Conservation (phyloP, 768 basidiomycete species). For the Lyophyllum shimeji region DNA sequence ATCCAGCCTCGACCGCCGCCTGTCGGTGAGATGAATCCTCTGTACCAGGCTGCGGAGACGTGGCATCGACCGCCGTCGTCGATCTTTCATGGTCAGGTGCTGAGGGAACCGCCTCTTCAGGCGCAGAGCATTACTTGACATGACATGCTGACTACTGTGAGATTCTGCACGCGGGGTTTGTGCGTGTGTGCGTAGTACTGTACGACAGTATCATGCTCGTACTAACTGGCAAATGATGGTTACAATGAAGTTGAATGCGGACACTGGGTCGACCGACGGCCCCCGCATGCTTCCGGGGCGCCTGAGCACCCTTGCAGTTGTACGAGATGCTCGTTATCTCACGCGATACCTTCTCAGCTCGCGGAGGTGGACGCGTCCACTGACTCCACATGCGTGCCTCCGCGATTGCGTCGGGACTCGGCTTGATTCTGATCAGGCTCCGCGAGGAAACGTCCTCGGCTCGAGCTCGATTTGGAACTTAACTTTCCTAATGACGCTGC, state of each 20-base stretch:
- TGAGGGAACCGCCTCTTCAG: constrained; percentile 1
- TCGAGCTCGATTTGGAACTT: background rate
- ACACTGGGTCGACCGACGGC: no score
- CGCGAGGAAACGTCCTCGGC: background rate
- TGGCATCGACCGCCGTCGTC: constrained; percentile 15
- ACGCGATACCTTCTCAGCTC: no score
- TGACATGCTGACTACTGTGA: background rate
- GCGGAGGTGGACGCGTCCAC: background rate
- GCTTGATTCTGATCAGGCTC: background rate
- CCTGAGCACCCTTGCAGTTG: no score
- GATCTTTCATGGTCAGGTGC: background rate
- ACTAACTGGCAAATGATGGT: no score
- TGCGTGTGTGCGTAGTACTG: background rate
- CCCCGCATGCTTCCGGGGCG: no score
- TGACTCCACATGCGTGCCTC: no score
- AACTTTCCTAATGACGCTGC: no score
- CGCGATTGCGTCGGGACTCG: no score
- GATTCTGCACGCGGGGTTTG: background rate
- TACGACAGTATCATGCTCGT: background rate
- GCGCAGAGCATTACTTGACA: background rate
- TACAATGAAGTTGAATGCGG: no score
- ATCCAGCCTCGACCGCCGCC: background rate
- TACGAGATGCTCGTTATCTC: no score
- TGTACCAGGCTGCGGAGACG: constrained; percentile 11
- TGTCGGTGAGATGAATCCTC: constrained; percentile 8